Evolutionary conservation across 2,329 filamentous ascomycete species (phyloP).

Genomic region (Coniella vitis): DNA sequence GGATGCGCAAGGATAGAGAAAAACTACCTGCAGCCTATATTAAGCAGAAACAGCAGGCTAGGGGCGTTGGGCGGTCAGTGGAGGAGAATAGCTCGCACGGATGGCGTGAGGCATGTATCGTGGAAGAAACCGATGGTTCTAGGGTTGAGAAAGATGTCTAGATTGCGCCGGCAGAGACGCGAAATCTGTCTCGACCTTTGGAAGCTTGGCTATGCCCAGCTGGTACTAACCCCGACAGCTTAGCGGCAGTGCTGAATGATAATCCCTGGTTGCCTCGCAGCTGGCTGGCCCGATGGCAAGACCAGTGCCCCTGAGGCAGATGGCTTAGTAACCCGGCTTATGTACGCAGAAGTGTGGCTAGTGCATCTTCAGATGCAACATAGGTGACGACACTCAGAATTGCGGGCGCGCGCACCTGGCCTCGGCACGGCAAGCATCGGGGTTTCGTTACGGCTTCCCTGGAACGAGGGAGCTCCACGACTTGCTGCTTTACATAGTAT

Average conservation of each 20-base stretch:
- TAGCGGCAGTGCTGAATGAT: background rate
- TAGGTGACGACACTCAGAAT: background rate
- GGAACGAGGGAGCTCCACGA: too few species aligned
- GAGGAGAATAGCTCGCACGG: constrained; percentile 9
- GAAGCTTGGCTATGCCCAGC: background rate
- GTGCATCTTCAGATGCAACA: background rate
- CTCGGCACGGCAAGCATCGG: constrained; percentile 1
- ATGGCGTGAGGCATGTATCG: constrained; percentile 5
- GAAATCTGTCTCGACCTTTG: constrained; percentile 9
- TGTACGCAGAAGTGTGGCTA: background rate
- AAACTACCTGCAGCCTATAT: background rate
- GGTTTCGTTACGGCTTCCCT: background rate
- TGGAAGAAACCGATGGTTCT: background rate
- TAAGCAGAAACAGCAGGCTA: background rate
- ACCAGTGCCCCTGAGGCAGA: too few species aligned
- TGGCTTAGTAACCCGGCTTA: too few species aligned
- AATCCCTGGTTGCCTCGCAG: background rate
- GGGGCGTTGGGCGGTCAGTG: constrained; percentile 4
- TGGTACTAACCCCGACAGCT: background rate
- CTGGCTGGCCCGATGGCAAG: background rate
- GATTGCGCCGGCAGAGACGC: constrained; percentile 1
- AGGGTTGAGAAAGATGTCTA: background rate
- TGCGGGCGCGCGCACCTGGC: background rate
- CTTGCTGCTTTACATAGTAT: too few species aligned
- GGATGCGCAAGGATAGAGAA: background rate